Evolutionary conservation across 2,329 filamentous ascomycete genomes (phyloP).

Genomic region (Lecanicillium sp.): DNA sequence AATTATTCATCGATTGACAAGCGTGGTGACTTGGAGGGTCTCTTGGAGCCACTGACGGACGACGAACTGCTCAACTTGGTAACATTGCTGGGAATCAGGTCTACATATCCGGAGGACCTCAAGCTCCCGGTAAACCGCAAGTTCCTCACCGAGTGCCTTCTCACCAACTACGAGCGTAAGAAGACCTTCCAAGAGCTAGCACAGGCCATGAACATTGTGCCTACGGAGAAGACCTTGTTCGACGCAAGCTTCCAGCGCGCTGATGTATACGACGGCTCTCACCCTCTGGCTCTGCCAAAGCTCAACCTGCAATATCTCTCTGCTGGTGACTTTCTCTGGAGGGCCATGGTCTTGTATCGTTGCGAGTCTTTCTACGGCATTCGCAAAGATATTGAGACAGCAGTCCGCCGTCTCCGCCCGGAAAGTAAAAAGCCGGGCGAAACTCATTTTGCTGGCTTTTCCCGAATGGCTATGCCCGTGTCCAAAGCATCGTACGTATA

Average conservation of each 20-base stretch:
- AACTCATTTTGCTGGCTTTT: conserved; percentile 72
- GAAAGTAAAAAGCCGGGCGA: conserved; percentile 55
- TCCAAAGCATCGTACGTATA: conserved; percentile 58
- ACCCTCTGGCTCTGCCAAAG: conserved; percentile 85
- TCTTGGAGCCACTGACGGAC: conserved; percentile 67
- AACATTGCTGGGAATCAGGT: conserved; percentile 66
- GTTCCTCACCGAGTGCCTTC: conserved; percentile 63
- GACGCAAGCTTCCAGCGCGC: conserved; percentile 71
- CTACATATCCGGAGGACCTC: conserved; percentile 67
- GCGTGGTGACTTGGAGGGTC: conserved; percentile 66
- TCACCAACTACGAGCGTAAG: conserved; percentile 67
- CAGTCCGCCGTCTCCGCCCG: conserved; percentile 71
- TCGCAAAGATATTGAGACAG: conserved; percentile 79
- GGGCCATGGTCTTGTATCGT: conserved; percentile 81
- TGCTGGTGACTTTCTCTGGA: conserved; percentile 93
- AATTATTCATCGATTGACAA: conserved; percentile 87
- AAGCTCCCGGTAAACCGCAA: conserved; percentile 55
- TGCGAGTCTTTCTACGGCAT: conserved; percentile 92
- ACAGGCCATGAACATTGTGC: conserved; percentile 64
- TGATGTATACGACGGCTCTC: conserved; percentile 79
- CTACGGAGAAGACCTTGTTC: conserved; percentile 76
- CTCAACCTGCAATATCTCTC: conserved; percentile 93
- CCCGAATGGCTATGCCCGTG: conserved; percentile 86
- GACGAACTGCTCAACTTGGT: conserved; percentile 66
- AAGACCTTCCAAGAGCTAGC: conserved; percentile 77